phyloP scores from a whole-genome alignment of 148 eudicot genomes.

The Arctostaphylos glauca region DNA sequence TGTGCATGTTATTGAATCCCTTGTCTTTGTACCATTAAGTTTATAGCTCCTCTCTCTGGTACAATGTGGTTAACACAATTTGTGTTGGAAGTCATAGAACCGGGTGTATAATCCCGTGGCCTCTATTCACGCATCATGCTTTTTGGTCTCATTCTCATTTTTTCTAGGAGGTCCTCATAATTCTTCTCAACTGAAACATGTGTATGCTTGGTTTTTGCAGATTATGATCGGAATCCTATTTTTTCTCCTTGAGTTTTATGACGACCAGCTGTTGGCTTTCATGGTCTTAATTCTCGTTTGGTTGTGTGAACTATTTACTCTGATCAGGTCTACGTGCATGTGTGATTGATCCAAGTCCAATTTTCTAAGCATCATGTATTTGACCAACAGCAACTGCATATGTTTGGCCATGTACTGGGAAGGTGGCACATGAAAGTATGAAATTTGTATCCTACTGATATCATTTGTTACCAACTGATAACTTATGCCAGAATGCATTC shows the following conservation, averaged over 20 bases:
- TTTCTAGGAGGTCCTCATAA: background rate
- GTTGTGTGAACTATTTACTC: conserved; percentile 94
- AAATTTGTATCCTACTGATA: background rate
- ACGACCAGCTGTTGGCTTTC: conserved; percentile 97
- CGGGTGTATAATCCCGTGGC: too few species aligned
- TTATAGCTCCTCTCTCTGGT: too few species aligned
- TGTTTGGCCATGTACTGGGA: background rate
- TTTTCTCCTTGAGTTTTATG: conserved; percentile 95
- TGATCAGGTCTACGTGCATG: conserved; percentile 69
- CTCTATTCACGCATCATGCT: too few species aligned
- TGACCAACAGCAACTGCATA: background rate
- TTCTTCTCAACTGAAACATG: conserved; percentile 9
- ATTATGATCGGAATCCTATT: conserved; percentile 98
- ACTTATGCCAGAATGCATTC: background rate
- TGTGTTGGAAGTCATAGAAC: too few species aligned
- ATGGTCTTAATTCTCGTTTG: conserved; percentile 98
- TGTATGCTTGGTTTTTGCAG: conserved; percentile 46
- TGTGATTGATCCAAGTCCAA: conserved; percentile 7
- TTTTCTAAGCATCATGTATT: background rate
- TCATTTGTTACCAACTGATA: background rate
- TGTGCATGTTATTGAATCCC: too few species aligned
- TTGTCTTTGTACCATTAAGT: too few species aligned
- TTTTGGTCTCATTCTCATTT: background rate
- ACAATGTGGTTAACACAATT: too few species aligned
- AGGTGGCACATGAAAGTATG: background rate